Base-by-base conservation (phyloP, 192 early-diverging fungal species). In the Linnemannia exigua region DNA sequence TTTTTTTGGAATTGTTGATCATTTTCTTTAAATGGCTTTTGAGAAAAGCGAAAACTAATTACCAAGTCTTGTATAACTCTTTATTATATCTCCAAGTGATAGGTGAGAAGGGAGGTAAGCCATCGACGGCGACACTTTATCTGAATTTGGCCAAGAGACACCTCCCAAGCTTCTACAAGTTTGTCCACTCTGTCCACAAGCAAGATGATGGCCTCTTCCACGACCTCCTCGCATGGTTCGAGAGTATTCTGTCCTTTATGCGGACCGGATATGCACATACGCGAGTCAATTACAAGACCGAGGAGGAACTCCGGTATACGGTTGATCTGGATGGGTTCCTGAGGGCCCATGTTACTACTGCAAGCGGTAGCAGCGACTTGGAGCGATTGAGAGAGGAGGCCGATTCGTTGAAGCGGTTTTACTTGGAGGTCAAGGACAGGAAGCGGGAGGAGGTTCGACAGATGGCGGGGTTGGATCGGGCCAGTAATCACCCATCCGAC, bases 121-220 rank as follows among this genome's bases (percentile, higher is more conserved):
- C 77, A 31, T 73, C 87, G 77, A 51, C 77, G 81, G 28, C 90
- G 80, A 71, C 84, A 51, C 35, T 91, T 88, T 86, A 88, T 89
- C 20, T 86, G 87, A 74, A 80, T 20, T 79, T 93, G 17, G 90
- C 90, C 11, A 68, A 88, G 35, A 83, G 87, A 54, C 92, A 93
- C 70, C 79, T 91, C 17, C 87, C 84, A 17, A 78, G 76, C n/a
- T 93, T 93, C 66, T 93, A 93, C 63, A 74, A 73, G 22, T 93
- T 91, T 85, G 90, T 93, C 14, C 90, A 93, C 50, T 85, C 87
- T 31, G 89, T 93, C 25, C 88, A 93, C 63, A 81, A 81, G 19
- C 77, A 91, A 31, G 90, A 93, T 41, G 79, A 86, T 22, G 79
- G 87, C 4, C 76, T 93, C 17, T 93, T 93, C 84, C 82, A 79